Conservation (phyloP, 148 eudicot genomes). For the Silene uniflora region DNA sequence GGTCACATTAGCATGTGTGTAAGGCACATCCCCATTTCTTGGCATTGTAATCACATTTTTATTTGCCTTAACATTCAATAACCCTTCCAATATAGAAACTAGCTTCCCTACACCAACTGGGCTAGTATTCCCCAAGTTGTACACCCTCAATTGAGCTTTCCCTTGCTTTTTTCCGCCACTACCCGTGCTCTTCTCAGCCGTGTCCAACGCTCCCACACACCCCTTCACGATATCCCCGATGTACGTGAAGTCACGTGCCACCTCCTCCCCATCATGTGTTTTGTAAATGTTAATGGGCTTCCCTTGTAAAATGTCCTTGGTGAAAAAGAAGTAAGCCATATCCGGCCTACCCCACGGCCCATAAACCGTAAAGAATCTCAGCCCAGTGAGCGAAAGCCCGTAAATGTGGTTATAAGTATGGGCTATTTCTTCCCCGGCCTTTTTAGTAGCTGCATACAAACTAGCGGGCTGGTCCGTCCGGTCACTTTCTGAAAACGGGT, state of each 20-base stretch:
- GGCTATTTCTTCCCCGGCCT: constrained; percentile 93
- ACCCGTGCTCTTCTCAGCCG: constrained; percentile 94
- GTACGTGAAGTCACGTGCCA: constrained; percentile 95
- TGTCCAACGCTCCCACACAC: constrained; percentile 79
- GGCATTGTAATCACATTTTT: constrained; percentile 84
- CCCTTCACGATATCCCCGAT: constrained; percentile 86
- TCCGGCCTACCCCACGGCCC: constrained; percentile 98
- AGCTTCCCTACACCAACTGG: constrained; percentile 72
- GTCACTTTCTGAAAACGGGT: constrained; percentile 71
- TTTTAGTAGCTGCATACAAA: constrained; percentile 87
- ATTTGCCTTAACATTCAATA: constrained; percentile 62
- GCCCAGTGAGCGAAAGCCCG: constrained; percentile 78
- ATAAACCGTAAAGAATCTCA: constrained; percentile 83
- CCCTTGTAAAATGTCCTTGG: constrained; percentile 80
- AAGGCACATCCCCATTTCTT: constrained; percentile 89
- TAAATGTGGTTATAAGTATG: constrained; percentile 93
- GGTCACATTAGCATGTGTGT: constrained; percentile 90
- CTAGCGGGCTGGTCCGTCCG: constrained; percentile 90
- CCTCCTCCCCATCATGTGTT: constrained; percentile 58
- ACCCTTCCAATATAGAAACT: constrained; percentile 60
- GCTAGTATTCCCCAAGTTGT: constrained; percentile 82
- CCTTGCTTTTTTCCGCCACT: constrained; percentile 77
- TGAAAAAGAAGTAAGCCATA: constrained; percentile 96
- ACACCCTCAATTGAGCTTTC: constrained; percentile 78
- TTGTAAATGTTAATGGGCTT: constrained; percentile 60